Base-by-base conservation (phyloP, 1,284 basidiomycete species). In the Jaminaea rosea region DNA sequence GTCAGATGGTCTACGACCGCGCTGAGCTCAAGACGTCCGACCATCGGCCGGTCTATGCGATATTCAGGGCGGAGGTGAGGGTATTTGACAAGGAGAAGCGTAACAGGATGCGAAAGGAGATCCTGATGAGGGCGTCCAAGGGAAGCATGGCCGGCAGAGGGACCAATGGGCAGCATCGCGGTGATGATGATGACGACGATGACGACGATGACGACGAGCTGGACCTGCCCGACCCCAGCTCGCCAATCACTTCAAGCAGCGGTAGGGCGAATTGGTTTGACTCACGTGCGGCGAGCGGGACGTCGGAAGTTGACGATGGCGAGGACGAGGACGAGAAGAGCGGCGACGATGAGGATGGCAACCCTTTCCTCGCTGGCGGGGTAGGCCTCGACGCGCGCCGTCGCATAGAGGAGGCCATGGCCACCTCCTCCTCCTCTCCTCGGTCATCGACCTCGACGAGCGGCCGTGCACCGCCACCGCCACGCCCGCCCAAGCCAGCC, bases 31-130 rank as follows among this genome's bases (percentile, higher is more conserved):
- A 79, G 67, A 83, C 86, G 1, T 96, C 91, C 9, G 94, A 99
- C 76, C 94, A 99, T 73, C 83, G 87, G 63, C 94, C 94, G 66
- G 92, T 98, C 1, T 93, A 87, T 65, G 88, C 84, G 1, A 76
- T 87, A 4, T 90, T 96, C 75, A 79, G 82, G 46, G 83, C 84
- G 0, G 81, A 84, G 47, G 82, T 93, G 26, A 81, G 86, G 44
- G 80, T 86, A 24, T 80, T 97, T 32, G 89, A 98, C 70, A 76
- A 82, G 21, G 78, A 77, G 5, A 91, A 87, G 74, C 83, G 84
- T 49, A 80, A 82, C 0, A 78, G 80, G 1, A 77, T 96, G 13
- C 83, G 84, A 15, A 82, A 82, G 47, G 74, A 89, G 62, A 61
- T 78, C 21, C 47, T 66, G n/a, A n/a, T n/a, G n/a, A n/a, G n/a